Conservation (phyloP, 1,284 basidiomycete species). For the Filobasidium uniguttulatum region DNA sequence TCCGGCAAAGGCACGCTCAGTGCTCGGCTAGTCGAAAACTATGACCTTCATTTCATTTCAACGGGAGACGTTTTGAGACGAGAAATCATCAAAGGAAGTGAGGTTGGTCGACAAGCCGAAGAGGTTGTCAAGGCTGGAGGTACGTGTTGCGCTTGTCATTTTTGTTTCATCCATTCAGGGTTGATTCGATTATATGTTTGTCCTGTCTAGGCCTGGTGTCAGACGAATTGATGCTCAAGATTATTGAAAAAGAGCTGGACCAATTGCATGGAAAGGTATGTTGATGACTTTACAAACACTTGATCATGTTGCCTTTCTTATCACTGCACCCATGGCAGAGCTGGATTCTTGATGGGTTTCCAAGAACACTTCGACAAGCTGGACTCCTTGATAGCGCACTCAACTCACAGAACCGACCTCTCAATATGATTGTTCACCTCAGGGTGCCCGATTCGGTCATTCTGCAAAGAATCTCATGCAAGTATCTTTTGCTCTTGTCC, state of each 20-base stretch:
- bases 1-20: conserved; percentile 20
- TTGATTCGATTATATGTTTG: neutral
- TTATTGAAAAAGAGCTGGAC: conserved; percentile 34
- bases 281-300: neutral
- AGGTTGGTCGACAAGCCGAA: conserved; percentile 32
- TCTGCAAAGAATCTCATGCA: conserved; percentile 64
- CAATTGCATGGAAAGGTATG: conserved; percentile 30
- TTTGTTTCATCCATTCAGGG: neutral
- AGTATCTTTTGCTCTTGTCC: conserved; percentile 15
- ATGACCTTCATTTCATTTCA: conserved; percentile 34
- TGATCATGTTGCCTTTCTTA: neutral
- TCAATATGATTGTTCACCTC: conserved; percentile 80
- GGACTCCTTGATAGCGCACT: conserved; percentile 54
- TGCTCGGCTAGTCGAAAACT: conserved; percentile 29
- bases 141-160: conserved; percentile 14
- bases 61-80: conserved; percentile 37
- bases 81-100: conserved; percentile 31
- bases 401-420: conserved; percentile 37
- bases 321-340: conserved; percentile 18
- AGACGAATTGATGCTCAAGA: conserved; percentile 36
- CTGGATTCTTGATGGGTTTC: conserved; percentile 96
- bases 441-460: conserved; percentile 86
- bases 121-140: conserved; percentile 32
- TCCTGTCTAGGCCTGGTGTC: conserved; percentile 28
- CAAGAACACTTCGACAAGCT: conserved; percentile 81